phyloP scores from a whole-genome alignment of 352 stramenopile genomes.

The Bremia lactucae region DNA sequence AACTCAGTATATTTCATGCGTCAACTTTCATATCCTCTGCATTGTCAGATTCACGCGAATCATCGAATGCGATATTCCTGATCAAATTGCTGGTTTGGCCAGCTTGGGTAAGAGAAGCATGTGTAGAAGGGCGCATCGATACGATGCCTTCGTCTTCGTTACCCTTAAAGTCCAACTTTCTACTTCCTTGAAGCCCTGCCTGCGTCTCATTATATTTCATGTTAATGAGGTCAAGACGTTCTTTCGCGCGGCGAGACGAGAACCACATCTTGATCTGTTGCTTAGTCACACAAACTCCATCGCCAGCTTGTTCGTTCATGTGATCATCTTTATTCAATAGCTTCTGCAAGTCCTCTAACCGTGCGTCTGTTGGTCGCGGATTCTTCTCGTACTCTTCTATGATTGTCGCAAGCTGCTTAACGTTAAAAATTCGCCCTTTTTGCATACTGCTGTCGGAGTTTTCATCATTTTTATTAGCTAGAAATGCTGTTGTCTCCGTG shows the following conservation, averaged over 20 bases:
- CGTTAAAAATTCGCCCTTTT: slow-evolving; percentile 67
- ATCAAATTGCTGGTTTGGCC: slow-evolving; percentile 10
- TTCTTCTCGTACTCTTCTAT: slow-evolving; percentile 84
- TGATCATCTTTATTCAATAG: slow-evolving; percentile 68
- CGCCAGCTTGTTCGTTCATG: slow-evolving; percentile 39
- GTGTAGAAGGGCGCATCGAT: slow-evolving; percentile 5
- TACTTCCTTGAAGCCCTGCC: slow-evolving; percentile 11
- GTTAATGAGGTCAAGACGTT: slow-evolving; percentile 68
- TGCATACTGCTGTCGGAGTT: slow-evolving; percentile 20
- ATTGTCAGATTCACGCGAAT: slow-evolving; percentile 13
- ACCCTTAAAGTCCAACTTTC: slow-evolving; percentile 33
- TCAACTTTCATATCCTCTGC: slow-evolving; percentile 6
- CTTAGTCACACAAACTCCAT: slow-evolving; percentile 48
- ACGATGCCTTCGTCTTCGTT: slow-evolving; percentile 18
- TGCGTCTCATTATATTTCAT: slow-evolving; percentile 56
- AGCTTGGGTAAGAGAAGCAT: slow-evolving; percentile 6
- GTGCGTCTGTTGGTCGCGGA: slow-evolving; percentile 41
- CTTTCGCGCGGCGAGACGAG: slow-evolving; percentile 68
- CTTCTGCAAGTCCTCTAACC: slow-evolving; percentile 59
- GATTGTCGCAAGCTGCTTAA: slow-evolving; percentile 77
- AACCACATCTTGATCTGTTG: slow-evolving; percentile 82
- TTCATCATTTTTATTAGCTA: slow-evolving; percentile 13
- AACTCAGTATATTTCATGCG: slow-evolving; percentile 12
- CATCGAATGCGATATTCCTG: slow-evolving; percentile 1
- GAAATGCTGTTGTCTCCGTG: slow-evolving; percentile 7